phyloP scores from a whole-genome alignment of 1,139 yeast species.

The Hemisphaericaspora lyxosophila region DNA sequence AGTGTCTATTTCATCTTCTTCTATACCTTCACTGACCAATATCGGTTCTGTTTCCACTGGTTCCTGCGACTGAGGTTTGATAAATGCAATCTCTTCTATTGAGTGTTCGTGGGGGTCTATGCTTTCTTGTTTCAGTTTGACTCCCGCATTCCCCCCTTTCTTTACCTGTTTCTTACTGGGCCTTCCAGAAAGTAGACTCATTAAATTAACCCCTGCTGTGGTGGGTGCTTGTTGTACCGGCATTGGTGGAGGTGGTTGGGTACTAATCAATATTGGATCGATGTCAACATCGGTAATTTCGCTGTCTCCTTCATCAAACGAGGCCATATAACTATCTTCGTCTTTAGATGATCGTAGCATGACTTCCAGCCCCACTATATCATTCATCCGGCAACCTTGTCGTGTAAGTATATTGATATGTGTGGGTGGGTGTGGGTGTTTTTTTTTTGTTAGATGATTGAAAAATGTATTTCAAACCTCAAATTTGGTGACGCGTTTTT shows the following conservation, averaged over 20 bases:
- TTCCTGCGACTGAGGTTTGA: no score
- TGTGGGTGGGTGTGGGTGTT: no score
- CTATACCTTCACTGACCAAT: no score
- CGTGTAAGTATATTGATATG: no score
- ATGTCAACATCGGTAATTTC: slow-evolving; percentile 20
- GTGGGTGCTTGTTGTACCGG: not conserved
- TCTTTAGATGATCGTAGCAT: slow-evolving; percentile 2
- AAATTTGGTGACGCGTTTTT: slow-evolving; percentile 3
- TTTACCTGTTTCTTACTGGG: slow-evolving; percentile 5
- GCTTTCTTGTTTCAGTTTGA: no score
- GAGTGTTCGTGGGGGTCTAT: not conserved
- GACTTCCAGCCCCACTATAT: slow-evolving; percentile 10
- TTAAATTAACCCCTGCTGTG: not conserved
- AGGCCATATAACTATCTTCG: not conserved
- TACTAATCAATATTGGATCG: slow-evolving; percentile 7
- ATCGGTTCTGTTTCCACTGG: no score
- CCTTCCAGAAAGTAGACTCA: slow-evolving; percentile 14
- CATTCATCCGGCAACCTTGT: no score
- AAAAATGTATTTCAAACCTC: no score
- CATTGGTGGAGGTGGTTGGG: not conserved
- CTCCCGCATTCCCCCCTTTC: no score
- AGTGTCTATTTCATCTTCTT: slow-evolving; percentile 1
- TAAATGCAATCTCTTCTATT: not conserved
- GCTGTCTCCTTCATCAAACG: slow-evolving; percentile 12
- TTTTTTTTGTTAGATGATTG: not conserved